These are phyloP conservation scores for Mycena filopes DNA, from an alignment of 768 basidiomycete species.

Conservation along the genomic window DNA sequence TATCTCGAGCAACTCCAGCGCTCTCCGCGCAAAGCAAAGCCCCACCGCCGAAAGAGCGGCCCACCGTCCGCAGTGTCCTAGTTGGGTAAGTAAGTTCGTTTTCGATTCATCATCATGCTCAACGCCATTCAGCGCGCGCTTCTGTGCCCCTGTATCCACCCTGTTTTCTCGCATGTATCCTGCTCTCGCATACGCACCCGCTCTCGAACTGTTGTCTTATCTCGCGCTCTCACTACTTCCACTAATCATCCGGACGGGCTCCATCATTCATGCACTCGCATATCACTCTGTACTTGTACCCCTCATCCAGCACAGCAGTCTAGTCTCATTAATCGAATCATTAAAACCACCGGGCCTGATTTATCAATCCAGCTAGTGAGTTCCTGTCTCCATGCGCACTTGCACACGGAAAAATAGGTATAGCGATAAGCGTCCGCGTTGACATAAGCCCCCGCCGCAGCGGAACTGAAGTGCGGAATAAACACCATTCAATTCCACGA, in stretches of 20 bases:
- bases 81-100: neutral
- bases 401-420: too few species aligned
- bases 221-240: slow-evolving; percentile 15
- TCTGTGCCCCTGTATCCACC: slow-evolving; percentile 1
- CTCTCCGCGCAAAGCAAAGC: slow-evolving; percentile 47
- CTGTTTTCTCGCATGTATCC: slow-evolving; percentile 9
- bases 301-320: slow-evolving; percentile 1
- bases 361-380: neutral
- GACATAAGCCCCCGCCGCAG: slow-evolving; percentile 9
- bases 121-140: neutral
- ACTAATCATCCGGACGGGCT: slow-evolving; percentile 2
- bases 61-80: neutral
- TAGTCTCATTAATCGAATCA: neutral
- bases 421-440: neutral
- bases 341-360: neutral
- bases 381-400: too few species aligned
- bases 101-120: neutral
- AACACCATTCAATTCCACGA: neutral
- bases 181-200: slow-evolving; percentile 1
- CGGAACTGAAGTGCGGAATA: neutral
- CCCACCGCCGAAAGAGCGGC: slow-evolving; percentile 23
- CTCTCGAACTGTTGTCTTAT: slow-evolving; percentile 25
- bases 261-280: neutral
- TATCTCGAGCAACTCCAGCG: slow-evolving; percentile 60
- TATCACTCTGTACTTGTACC: slow-evolving; percentile 1